Base-by-base conservation (phyloP, 805 yeast species). In the Danielia oregonensis region DNA sequence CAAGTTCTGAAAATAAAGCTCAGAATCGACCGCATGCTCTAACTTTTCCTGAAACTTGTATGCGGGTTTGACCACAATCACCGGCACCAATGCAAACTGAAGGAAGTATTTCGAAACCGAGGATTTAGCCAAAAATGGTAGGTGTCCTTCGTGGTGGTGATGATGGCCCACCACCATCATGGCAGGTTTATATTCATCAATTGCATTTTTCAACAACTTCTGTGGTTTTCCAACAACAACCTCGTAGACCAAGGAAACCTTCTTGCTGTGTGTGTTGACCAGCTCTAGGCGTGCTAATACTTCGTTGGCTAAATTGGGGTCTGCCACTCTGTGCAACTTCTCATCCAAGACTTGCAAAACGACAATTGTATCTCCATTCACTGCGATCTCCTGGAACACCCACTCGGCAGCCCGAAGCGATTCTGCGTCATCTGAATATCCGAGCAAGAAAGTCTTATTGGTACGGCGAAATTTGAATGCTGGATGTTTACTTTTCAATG, bases 31-130 rank as follows among this genome's bases (percentile, higher is more conserved):
- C 4, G 68, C 67, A 7, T 37, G 39, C 1, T 46, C 43, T 31
- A 67, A 53, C 22, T 36, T 41, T 35, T 59, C 66, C n/a, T 46
- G 43, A 36, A 57, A 54, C 26, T 54, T 49, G 42, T 65, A 63
- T 17, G 50, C 49, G 1, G 73, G 70, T 42, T 67, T 67, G 3
- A 67, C 71, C 10, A 65, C 52, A 26, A 67, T 65, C 19, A 66
- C 72, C 7, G 73, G 73, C 2, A 67, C 70, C 38, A 65, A 51
- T 1, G 72, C 70, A 44, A 59, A 66, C 46, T 66, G 66, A 27
- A 67, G 48, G 32, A 67, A 66, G 39, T 63, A 59, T 43, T 64
- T 62, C 13, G 69, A 61, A 23, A 64, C 47, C 5, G 70, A 58
- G 2, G 65, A 39, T 35, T 61, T 63, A 17, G 61, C 44, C 29